Evolutionary conservation across 164 flowering plant genomes (phyloP).

Genomic region (Stephania japonica): DNA sequence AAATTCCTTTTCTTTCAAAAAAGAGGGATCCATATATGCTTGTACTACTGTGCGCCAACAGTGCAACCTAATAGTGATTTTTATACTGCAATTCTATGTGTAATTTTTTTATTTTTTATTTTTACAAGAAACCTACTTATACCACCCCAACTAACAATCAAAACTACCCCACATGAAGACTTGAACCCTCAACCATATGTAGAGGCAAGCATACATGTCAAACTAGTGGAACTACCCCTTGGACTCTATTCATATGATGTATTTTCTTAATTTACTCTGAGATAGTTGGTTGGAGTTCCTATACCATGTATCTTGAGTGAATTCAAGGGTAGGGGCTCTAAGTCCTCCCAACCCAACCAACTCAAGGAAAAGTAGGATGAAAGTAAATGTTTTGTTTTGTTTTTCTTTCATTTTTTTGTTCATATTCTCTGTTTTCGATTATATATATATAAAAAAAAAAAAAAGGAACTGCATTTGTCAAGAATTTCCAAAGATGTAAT

Average conservation of each 20-base stretch:
- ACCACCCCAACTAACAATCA: too few species aligned
- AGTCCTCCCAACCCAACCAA: neutral
- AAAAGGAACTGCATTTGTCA: neutral
- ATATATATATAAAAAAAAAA: neutral
- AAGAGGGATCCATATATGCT: neutral
- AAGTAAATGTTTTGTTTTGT: neutral
- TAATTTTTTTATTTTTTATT: neutral
- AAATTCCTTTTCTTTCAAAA: neutral
- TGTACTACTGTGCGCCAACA: neutral
- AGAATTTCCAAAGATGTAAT: neutral
- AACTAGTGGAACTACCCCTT: neutral
- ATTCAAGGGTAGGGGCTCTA: neutral
- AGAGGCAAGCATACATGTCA: neutral
- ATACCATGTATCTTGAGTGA: neutral
- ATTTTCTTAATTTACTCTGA: neutral
- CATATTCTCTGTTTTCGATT: too few species aligned
- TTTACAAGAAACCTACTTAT: too few species aligned
- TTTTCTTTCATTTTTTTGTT: neutral
- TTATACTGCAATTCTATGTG: neutral
- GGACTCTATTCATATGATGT: neutral
- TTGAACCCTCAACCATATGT: neutral
- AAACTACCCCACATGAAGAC: too few species aligned
- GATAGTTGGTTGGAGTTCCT: neutral
- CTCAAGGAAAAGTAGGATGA: neutral
- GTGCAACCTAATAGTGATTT: neutral